Evolutionary conservation across 148 eudicot species (phyloP).

Genomic region (Polygonum maritimum): DNA sequence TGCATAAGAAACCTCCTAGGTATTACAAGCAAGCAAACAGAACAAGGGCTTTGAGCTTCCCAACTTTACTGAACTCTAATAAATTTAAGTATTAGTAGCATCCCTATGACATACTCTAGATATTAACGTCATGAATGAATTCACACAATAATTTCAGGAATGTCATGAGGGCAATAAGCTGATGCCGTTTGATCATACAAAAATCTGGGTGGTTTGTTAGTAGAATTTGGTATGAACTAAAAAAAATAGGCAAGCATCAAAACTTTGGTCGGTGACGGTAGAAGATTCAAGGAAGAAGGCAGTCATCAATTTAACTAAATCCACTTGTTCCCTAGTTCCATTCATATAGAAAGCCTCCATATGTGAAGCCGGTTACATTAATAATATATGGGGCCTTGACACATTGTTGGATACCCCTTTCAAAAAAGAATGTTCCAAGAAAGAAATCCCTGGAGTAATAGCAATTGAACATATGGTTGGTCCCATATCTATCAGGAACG

Average conservation of each 20-base stretch:
- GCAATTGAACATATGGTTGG: neutral
- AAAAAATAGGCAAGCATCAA: neutral
- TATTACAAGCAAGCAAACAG: neutral
- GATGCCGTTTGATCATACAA: neutral
- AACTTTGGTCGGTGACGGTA: neutral
- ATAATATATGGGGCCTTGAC: too few species aligned
- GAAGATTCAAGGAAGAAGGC: neutral
- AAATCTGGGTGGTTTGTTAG: neutral
- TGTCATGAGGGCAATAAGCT: too few species aligned
- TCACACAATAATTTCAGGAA: too few species aligned
- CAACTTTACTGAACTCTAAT: neutral
- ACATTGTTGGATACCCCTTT: neutral
- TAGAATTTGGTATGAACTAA: neutral
- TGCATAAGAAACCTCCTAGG: neutral
- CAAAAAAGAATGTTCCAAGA: neutral
- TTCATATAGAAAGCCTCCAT: too few species aligned
- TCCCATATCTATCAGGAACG: neutral
- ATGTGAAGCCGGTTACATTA: too few species aligned
- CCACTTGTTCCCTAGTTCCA: too few species aligned
- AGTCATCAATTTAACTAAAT: too few species aligned
- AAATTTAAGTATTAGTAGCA: neutral
- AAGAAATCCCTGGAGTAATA: neutral
- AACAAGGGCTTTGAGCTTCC: neutral
- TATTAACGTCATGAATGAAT: too few species aligned
- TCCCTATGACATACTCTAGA: neutral